Evolutionary conservation across 2,329 filamentous ascomycete genomes (phyloP).

Genomic region (Phialocephala subalpina): DNA sequence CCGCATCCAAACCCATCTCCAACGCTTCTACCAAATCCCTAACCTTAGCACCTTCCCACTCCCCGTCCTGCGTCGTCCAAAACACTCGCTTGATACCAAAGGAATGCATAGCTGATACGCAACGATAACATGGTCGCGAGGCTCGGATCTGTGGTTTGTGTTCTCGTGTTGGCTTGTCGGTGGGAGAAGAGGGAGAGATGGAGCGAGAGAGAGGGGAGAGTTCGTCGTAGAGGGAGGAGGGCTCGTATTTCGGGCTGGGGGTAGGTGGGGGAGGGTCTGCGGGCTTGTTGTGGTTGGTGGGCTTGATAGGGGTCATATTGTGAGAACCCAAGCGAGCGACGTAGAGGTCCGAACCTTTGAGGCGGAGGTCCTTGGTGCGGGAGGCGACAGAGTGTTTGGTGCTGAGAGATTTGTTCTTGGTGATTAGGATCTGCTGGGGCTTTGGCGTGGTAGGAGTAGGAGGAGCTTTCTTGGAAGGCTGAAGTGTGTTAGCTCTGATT

Average conservation of each 20-base stretch:
- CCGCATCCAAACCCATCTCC: slow-evolving; percentile 47
- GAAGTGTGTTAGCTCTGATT: slow-evolving; percentile 3
- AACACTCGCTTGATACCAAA: slow-evolving; percentile 61
- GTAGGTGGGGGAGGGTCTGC: background rate
- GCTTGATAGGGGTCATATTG: slow-evolving; percentile 13
- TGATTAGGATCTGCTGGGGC: slow-evolving; percentile 31
- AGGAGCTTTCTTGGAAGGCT: slow-evolving; percentile 23
- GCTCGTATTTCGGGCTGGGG: slow-evolving; percentile 10
- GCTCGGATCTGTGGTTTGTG: slow-evolving; percentile 30
- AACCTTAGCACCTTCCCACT: slow-evolving; percentile 60
- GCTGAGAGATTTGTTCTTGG: slow-evolving; percentile 33
- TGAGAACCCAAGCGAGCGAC: slow-evolving; percentile 52
- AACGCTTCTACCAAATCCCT: slow-evolving; percentile 56
- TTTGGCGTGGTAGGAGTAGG: slow-evolving; percentile 13
- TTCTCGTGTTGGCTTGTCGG: background rate
- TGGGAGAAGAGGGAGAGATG: slow-evolving; percentile 12
- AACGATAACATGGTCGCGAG: slow-evolving; percentile 60
- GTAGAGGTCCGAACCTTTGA: slow-evolving; percentile 59
- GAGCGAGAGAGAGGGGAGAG: slow-evolving; percentile 42
- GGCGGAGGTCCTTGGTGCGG: slow-evolving; percentile 53
- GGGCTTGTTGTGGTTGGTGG: background rate
- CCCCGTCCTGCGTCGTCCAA: slow-evolving; percentile 57
- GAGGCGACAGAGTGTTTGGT: slow-evolving; percentile 43
- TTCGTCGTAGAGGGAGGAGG: slow-evolving; percentile 56
- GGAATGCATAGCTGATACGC: slow-evolving; percentile 58